A percentile compares a stretch with the other conserved stretches of the same genome.
Conservation (phyloP, 2,329 filamentous ascomycete species). For the Nannizzia gypsea region DNA sequence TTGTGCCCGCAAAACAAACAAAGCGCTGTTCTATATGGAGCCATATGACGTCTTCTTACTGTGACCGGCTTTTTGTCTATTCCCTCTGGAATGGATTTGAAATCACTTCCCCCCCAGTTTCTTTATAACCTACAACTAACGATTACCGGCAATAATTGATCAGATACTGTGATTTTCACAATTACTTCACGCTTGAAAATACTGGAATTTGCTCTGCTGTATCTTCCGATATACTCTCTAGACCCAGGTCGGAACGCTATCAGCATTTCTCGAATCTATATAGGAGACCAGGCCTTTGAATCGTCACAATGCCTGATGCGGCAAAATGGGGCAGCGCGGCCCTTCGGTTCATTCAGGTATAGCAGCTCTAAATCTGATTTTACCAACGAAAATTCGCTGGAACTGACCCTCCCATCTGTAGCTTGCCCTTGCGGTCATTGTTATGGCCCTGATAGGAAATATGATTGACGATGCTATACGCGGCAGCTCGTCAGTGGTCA, state of each 20-base stretch:
- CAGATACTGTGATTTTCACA: no score
- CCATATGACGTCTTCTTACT: not conserved
- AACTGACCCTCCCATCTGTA: constrained; percentile 20
- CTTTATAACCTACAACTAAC: not conserved
- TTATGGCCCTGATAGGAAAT: constrained; percentile 52
- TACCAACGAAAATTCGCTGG: constrained; percentile 1
- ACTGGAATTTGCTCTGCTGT: not conserved
- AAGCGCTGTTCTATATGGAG: not conserved
- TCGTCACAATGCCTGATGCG: not conserved
- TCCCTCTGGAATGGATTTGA: not conserved
- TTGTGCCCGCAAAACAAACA: not conserved
- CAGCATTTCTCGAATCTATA: not conserved
- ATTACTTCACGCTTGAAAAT: not conserved
- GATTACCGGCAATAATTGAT: not conserved
- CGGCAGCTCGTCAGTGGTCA: constrained; percentile 44
- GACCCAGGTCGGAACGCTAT: not conserved
- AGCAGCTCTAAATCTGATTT: constrained; percentile 4
- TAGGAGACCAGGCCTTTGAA: not conserved
- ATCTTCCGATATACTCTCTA: not conserved
- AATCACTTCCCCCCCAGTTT: not conserved
- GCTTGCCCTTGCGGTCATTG: constrained; percentile 49
- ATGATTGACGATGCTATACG: constrained; percentile 44
- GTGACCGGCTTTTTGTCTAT: not conserved
- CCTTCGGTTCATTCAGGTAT: constrained; percentile 34
- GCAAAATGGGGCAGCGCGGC: constrained; percentile 20